Percentiles rank a stretch among this genome's conserved stretches.
These are phyloP conservation scores for Penicillium sp. DNA, from an alignment of 2,329 filamentous ascomycete genomes.

Conservation along the genomic window DNA sequence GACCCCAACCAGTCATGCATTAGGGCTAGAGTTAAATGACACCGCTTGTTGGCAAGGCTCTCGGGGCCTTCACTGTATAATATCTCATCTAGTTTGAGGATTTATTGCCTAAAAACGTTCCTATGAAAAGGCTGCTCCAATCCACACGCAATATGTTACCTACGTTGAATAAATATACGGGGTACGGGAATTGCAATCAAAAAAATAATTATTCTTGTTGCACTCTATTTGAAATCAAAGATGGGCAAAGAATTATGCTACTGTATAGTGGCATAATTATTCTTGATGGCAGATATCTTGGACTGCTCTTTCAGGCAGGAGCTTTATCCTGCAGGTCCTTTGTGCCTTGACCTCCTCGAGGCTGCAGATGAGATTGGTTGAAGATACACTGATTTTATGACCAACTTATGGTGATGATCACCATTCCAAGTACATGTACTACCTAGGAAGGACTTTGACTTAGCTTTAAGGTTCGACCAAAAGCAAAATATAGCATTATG, in stretches of 20 bases:
- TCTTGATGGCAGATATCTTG: background rate
- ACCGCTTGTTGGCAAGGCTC: background rate
- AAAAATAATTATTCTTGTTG: background rate
- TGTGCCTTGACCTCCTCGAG: conserved; percentile 1
- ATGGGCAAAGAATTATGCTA: background rate
- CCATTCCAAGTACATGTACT: background rate
- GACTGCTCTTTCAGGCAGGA: conserved; percentile 6
- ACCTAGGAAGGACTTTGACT: background rate
- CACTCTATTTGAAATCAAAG: background rate
- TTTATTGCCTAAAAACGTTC: background rate
- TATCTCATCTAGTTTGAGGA: background rate
- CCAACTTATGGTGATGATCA: background rate
- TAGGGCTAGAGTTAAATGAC: background rate
- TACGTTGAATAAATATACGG: background rate
- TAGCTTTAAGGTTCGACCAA: background rate
- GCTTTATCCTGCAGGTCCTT: conserved; percentile 1
- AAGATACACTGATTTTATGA: background rate
- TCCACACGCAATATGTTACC: no score
- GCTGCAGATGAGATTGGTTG: conserved; percentile 5
- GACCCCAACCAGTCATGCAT: background rate
- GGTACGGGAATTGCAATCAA: no score
- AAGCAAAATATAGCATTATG: background rate
- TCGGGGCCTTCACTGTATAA: background rate
- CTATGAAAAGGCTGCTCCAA: background rate
- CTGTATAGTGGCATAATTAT: background rate